Evolutionary conservation across 257 asterid genomes (phyloP).

Genomic region (Solanum tacnaense): DNA sequence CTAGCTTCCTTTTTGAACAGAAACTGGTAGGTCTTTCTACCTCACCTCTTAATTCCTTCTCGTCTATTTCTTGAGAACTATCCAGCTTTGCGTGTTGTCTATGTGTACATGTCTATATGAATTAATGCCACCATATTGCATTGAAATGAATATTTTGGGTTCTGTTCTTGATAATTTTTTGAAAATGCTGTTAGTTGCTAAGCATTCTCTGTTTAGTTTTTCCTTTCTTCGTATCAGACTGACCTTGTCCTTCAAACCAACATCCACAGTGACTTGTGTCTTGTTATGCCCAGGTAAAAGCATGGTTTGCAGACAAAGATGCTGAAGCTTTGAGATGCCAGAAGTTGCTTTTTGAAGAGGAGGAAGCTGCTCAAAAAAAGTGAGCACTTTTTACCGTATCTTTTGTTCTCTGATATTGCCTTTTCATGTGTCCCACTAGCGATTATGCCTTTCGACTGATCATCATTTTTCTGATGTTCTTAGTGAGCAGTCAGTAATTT

Average conservation of each 20-base stretch:
- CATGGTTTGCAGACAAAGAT: conserved; percentile 89
- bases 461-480: neutral
- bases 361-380: conserved; percentile 87
- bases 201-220: neutral
- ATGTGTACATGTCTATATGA: neutral
- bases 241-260: neutral
- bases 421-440: neutral
- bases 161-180: neutral
- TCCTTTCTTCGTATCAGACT: neutral
- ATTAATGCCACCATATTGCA: neutral
- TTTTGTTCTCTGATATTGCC: neutral
- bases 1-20: conserved; percentile 76
- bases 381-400: conserved; percentile 6
- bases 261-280: neutral
- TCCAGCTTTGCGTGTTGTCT: neutral
- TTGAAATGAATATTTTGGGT: neutral
- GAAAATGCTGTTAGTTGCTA: neutral
- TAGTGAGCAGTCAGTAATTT: neutral
- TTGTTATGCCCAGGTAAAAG: conserved; percentile 59
- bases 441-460: neutral
- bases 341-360: conserved; percentile 95
- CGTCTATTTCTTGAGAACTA: neutral
- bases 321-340: conserved; percentile 94
- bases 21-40: conserved; percentile 52
- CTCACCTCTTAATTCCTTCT: neutral